Conservation (phyloP, 148 eudicot genomes). For the Vaccinium macrocarpon region DNA sequence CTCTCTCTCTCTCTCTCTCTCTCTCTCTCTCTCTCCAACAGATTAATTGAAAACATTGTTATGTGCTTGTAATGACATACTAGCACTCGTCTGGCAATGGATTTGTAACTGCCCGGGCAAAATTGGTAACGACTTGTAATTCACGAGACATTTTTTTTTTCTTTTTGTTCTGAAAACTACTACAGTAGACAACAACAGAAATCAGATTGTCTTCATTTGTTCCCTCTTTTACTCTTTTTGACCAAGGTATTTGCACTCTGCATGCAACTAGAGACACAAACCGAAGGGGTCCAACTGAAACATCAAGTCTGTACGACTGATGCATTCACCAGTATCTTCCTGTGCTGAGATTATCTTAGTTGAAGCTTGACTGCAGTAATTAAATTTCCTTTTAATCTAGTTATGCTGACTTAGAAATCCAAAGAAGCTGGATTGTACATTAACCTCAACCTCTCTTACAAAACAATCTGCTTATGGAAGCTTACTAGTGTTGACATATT, state of each 20-base stretch:
- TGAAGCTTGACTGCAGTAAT: not conserved
- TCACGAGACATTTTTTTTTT: not conserved
- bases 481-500: not conserved
- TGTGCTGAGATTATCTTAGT: not conserved
- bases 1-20: too few species aligned
- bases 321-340: not conserved
- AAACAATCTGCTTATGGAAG: not conserved
- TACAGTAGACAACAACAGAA: not conserved
- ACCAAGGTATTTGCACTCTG: not conserved
- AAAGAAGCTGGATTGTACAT: not conserved
- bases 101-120: slow-evolving; percentile 89
- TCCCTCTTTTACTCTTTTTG: not conserved
- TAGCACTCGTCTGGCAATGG: slow-evolving; percentile 64
- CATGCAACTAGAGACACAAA: not conserved
- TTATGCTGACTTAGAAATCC: not conserved
- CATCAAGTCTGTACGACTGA: not conserved
- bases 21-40: too few species aligned
- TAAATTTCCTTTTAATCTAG: not conserved
- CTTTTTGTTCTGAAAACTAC: not conserved
- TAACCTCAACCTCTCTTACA: not conserved
- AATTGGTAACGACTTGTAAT: slow-evolving; percentile 54
- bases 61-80: too few species aligned
- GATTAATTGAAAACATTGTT: too few species aligned
- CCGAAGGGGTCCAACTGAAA: not conserved
- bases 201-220: not conserved